Evolutionary conservation across 2,329 filamentous ascomycete genomes (phyloP), one percentile per base, ranked within the genome.

Genomic region (Colletotrichum spinosum): DNA sequence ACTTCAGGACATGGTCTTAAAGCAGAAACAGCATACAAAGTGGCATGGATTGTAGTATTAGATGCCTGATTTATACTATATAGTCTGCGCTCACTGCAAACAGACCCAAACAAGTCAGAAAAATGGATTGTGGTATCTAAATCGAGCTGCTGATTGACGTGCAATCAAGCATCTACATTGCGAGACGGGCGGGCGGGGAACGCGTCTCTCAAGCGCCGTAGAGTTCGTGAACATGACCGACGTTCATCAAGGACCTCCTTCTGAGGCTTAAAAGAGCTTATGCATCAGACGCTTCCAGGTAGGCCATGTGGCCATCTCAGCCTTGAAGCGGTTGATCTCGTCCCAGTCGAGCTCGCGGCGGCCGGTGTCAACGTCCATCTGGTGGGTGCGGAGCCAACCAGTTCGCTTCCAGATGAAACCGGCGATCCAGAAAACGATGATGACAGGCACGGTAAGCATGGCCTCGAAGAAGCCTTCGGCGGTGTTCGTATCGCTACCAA

Each of bases 321-420:
- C 67, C 37, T 51, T 56, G 55, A 62, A 63, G n/a, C 39, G 49
- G 41, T 59, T 61, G 48, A 69, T 69, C 48, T 58, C 65, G 2
- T 69, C 67, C 67, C 67, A 69, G 11, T 69, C 67, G 6, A 68
- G 60, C 34, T 69, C 65, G 9, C 67, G 67, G 12, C 67, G 65
- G 11, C 67, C 67, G 4, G 67, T 69, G 42, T 69, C 67, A 2
- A 69, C 67, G 9, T 69, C 67, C 57, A 69, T 69, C 39, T 69
- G 67, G 44, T 57, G 48, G 15, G 58, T 68, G n/a, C 65, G 60
- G 37, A 69, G 65, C 67, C 67, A 69, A 8, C 67, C 65, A 11
- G 54, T 56, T 25, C 67, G 65, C 61, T 69, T 69, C 67, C 67
- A 69, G 35, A 44, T 8, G 55, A 62, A 69, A 2, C 67, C 67